Evolutionary conservation across 1,139 yeast genomes (phyloP).

Genomic region (Ogataea hybrid): DNA sequence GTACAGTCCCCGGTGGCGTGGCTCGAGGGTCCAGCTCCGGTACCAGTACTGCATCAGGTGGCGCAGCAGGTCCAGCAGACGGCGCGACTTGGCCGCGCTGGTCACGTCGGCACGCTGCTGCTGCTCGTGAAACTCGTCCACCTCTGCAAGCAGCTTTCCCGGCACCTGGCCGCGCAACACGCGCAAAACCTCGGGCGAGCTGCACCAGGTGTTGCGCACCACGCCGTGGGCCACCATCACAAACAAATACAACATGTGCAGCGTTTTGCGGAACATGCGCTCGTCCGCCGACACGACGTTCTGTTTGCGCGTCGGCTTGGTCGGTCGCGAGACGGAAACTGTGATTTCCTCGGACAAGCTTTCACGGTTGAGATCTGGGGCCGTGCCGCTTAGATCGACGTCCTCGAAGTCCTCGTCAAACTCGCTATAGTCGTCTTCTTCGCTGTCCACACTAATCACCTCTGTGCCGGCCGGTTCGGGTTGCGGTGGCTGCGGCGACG

Average conservation of each 20-base stretch:
- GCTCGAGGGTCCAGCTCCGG: constrained; percentile 52
- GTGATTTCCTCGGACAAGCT: constrained; percentile 17
- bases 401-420: constrained; percentile 36
- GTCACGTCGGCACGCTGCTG: constrained; percentile 17
- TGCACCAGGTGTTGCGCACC: constrained; percentile 73
- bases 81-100: constrained; percentile 56
- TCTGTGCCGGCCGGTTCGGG: neutral
- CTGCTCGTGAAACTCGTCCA: constrained; percentile 30
- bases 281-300: constrained; percentile 53
- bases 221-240: constrained; percentile 64
- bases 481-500: too few species aligned
- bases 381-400: constrained; percentile 28
- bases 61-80: constrained; percentile 71
- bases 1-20: constrained; percentile 30
- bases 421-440: constrained; percentile 18
- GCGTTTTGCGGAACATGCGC: constrained; percentile 43
- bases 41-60: constrained; percentile 63
- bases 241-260: constrained; percentile 62
- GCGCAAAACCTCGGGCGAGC: constrained; percentile 42
- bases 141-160: constrained; percentile 37
- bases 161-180: constrained; percentile 48
- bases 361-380: neutral
- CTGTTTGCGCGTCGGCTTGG: constrained; percentile 26
- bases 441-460: constrained; percentile 3
- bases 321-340: constrained; percentile 23